phyloP scores from a whole-genome alignment of 768 basidiomycete species.

The Lentinula raphanica region DNA sequence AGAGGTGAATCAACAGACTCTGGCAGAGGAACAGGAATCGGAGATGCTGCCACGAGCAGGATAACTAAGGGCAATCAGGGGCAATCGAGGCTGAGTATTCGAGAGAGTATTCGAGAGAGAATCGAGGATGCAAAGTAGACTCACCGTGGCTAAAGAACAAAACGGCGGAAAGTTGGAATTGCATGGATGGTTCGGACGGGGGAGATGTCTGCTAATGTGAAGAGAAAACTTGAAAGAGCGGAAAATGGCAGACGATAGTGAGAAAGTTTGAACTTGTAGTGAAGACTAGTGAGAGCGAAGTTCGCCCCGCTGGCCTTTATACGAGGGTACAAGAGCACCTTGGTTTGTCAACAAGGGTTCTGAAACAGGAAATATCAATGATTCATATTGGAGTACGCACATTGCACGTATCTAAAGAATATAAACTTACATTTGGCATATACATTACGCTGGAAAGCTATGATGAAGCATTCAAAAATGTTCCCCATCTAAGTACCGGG shows the following conservation, averaged over 20 bases:
- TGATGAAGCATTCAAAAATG: background rate
- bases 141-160: background rate
- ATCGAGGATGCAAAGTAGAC: background rate
- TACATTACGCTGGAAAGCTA: too few species aligned
- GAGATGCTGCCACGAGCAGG: background rate
- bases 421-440: too few species aligned
- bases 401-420: too few species aligned
- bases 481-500: background rate
- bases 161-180: slow-evolving; percentile 1
- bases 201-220: background rate
- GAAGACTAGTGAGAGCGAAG: background rate
- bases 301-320: background rate
- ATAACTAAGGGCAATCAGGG: background rate
- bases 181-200: background rate
- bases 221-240: background rate
- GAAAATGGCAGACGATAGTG: background rate
- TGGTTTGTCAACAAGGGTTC: background rate
- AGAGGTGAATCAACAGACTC: slow-evolving; percentile 4
- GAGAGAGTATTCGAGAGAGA: background rate
- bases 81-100: background rate
- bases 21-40: background rate
- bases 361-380: background rate
- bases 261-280: background rate
- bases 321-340: background rate
- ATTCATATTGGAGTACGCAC: too few species aligned